Evolutionary conservation across 495 filamentous ascomycete genomes (phyloP), one percentile per base, ranked within the genome.

Genomic region (Aspergillus mulundensis): DNA sequence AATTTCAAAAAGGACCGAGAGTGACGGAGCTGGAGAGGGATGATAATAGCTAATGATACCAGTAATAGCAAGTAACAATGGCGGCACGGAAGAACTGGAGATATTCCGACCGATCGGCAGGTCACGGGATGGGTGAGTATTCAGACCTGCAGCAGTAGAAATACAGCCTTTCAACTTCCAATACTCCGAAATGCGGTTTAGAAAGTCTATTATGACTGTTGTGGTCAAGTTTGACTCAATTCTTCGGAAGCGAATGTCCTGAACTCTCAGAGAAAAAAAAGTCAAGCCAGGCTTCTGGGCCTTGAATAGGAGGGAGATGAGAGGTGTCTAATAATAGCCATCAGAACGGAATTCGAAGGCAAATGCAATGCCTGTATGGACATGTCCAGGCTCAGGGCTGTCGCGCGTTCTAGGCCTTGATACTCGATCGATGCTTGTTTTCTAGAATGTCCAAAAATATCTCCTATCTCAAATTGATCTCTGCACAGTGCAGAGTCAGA

Each of bases 291-390:
- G 18, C 1, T 40, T 8, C 4, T 15, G 18, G n/a, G n/a, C 2
- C 8, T 16, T 16, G 38, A 42, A 53, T 43, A 42, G 34, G 36
- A 53, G 36, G 39, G 19, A 19, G n/a, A 53, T 19, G 7, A 14
- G 21, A 43, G 5, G 38, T 57, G 54, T 57, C 54, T 57, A 57
- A 57, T 57, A 44, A 57, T 57, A 57, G 54, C 38, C 54, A 44
- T 5, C 38, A 36, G 21, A 38, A 38, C 21, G 32, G 32, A 36
- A 36, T 36, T 15, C 32, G 12, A 36, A 15, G 12, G 32, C 32
- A 10, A 36, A 36, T 36, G 12, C 2, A 2, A 36, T 15, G 28
- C 4, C 32, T 36, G 12, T 36, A 36, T 36, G 32, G 32, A 14
- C 12, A 36, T 36, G 8, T 36, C 32, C 32, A 36, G 42, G 23